Percentiles rank a stretch among this genome's conserved stretches.
Conservation (phyloP, 257 asterid genomes). For the Salvia splendens region DNA sequence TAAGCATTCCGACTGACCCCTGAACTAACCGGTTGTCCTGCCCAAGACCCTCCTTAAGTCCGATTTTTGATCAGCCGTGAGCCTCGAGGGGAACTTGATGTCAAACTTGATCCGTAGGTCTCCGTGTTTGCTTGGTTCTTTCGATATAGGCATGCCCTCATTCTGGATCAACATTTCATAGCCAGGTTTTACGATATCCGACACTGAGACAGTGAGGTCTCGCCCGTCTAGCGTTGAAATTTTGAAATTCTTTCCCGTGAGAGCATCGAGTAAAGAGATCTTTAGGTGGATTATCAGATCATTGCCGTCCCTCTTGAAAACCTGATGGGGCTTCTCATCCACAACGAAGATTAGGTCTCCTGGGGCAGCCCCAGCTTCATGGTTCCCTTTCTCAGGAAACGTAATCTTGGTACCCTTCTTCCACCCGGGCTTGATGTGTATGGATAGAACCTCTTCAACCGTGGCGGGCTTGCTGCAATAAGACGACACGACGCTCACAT, state of each 20-base stretch:
- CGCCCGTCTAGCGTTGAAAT: conserved; percentile 68
- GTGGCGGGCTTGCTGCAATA: conserved; percentile 68
- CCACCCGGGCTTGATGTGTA: conserved; percentile 92
- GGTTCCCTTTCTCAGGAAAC: conserved; percentile 86
- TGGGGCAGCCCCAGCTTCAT: conserved; percentile 62
- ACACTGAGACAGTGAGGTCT: conserved; percentile 49
- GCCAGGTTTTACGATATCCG: conserved; percentile 79
- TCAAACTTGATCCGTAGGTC: conserved; percentile 81
- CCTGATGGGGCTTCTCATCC: conserved; percentile 83
- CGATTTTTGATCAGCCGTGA: conserved; percentile 75
- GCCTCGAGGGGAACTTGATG: conserved; percentile 80
- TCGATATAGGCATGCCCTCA: conserved; percentile 94
- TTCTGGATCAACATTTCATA: conserved; percentile 61
- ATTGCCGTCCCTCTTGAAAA: conserved; percentile 78
- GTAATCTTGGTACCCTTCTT: conserved; percentile 96
- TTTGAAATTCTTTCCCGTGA: conserved; percentile 74
- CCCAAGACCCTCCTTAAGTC: conserved; percentile 79
- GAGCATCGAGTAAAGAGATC: conserved; percentile 83
- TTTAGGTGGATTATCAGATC: conserved; percentile 64
- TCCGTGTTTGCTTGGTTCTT: conserved; percentile 81
- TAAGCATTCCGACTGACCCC: conserved; percentile 3
- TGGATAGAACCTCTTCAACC: conserved; percentile 80
- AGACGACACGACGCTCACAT: conserved; percentile 1
- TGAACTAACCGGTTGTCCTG: conserved; percentile 46
- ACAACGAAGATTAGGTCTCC: conserved; percentile 84